Base-by-base conservation (phyloP, 345 rosid genomes). In the Camelina sativa region DNA sequence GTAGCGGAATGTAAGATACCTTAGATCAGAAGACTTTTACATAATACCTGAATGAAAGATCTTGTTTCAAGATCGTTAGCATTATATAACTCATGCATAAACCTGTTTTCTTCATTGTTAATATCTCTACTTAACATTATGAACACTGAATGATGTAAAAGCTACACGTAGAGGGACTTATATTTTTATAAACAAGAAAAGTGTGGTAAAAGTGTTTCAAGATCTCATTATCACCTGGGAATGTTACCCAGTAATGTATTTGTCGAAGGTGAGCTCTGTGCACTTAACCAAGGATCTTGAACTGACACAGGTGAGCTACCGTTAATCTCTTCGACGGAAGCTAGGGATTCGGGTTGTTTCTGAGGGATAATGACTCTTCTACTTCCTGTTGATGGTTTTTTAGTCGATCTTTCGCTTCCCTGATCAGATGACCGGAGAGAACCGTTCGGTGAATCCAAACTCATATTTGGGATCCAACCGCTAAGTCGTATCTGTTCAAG, bases 201-300 rank as follows among this genome's bases (percentile, higher is more conserved):
- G 66, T 63, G 52, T 63, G 59, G 60, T 54, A 68, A 56, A 30
- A n/a, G 30, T 35, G 60, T 34, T 62, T 11, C 9, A 28, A 50
- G 4, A 59, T 59, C 23, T 63, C 46, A 35, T 67, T 35, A 61
- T 86, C 80, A 85, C 65, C 73, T 90, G 22, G 80, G 82, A 70
- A 75, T 81, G 60, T 83, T 84, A 56, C 85, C 86, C 51, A 91
- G 73, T 78, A 94, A 80, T 82, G 90, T 87, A 78, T 83, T 90
- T 48, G 93, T 47, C 15, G 95, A 87, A 72, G 97, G 95, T 19
- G 98, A 91, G 86, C 96, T 94, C 28, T 87, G 88, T 50, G 83
- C 92, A 68, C 98, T 94, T 62, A 83, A 79, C 97, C 96, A 89
- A 22, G 85, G 85, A 69, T 90, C 91, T 74, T 84, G 97, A 25